Evolutionary conservation across 768 basidiomycete species (phyloP).

Genomic region (Termitomyces sp.): DNA sequence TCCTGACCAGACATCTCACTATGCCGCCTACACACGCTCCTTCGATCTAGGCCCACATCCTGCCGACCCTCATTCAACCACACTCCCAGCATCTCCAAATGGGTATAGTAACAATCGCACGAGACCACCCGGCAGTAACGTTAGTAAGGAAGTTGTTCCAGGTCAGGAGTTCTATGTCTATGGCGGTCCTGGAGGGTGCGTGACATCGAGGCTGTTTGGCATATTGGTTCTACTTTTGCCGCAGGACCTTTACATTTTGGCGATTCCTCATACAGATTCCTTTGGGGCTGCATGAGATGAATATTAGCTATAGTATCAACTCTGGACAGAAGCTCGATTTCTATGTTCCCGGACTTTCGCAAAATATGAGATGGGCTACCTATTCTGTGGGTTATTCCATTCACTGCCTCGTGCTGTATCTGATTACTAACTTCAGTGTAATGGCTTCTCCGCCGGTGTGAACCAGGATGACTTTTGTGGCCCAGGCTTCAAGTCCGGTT

Average conservation of each 20-base stretch:
- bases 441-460: constrained; percentile 85
- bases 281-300: constrained; percentile 64
- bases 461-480: constrained; percentile 84
- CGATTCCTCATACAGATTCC: constrained; percentile 86
- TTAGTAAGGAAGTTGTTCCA: constrained; percentile 35
- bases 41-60: constrained; percentile 70
- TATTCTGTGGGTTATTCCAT: constrained; percentile 59
- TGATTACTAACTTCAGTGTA: constrained; percentile 47
- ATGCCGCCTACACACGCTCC: constrained; percentile 21
- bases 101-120: constrained; percentile 16
- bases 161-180: constrained; percentile 78
- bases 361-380: constrained; percentile 90
- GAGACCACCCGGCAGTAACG: constrained; percentile 21
- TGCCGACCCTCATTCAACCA: constrained; percentile 60
- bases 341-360: constrained; percentile 69
- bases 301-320: constrained; percentile 79
- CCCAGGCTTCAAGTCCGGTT: constrained; percentile 74
- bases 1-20: constrained; percentile 32
- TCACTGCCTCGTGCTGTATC: neutral
- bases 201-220: constrained; percentile 1
- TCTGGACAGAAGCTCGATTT: constrained; percentile 73
- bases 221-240: neutral
- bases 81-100: constrained; percentile 23
- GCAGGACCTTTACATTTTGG: constrained; percentile 90
- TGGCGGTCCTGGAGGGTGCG: constrained; percentile 49